Base-by-base conservation (phyloP, 2,329 filamentous ascomycete species). In the Teratosphaeria nubilosa region DNA sequence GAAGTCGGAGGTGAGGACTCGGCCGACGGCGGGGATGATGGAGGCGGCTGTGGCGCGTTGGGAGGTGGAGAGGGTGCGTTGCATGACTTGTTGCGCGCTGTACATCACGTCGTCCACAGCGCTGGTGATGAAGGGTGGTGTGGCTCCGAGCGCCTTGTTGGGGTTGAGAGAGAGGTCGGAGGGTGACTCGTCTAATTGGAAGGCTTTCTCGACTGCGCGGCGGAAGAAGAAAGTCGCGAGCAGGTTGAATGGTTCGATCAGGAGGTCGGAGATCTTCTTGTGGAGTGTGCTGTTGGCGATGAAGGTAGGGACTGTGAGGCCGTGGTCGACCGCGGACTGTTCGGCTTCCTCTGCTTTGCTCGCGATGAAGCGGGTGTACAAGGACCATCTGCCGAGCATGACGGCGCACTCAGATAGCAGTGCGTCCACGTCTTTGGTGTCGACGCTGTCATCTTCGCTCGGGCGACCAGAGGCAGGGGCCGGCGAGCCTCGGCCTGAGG, bases 31-130 rank as follows among this genome's bases (percentile, higher is more conserved):
- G 1, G 91, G 87, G 27, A 96, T 76, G 6, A 95, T 88, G 58
- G 83, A 88, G 50, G 84, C 83, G 24, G 95, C 82, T 3, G 96
- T 85, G 20, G 86, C 81, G 64, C 86, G 80, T 70, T 96, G 91
- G 1, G 88, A 90, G 0, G 95, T 97, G 0, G 89, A 87, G 24
- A 97, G 78, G 0, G 90, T 88, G 63, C 92, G 86, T 63, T 95
- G 87, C 7, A 97, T 80, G 34, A 97, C 88, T 55, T 92, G 87
- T 70, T 95, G 95, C 70, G 96, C 89, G 66, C 99, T 96, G 74
- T 97, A 99, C 92, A 99, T 97, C 69, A 97, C 91, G 75, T 96
- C 94, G 76, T 99, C 94, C 9, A 99, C 91, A 0, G 92, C 91
- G 1, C 91, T 91, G 51, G 94, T 92, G 67, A 99, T 96, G 69